A percentile compares a stretch with the other conserved stretches of the same genome.
Conservation (phyloP, 2,329 filamentous ascomycete genomes). For the Davidsoniella eucalypti region DNA sequence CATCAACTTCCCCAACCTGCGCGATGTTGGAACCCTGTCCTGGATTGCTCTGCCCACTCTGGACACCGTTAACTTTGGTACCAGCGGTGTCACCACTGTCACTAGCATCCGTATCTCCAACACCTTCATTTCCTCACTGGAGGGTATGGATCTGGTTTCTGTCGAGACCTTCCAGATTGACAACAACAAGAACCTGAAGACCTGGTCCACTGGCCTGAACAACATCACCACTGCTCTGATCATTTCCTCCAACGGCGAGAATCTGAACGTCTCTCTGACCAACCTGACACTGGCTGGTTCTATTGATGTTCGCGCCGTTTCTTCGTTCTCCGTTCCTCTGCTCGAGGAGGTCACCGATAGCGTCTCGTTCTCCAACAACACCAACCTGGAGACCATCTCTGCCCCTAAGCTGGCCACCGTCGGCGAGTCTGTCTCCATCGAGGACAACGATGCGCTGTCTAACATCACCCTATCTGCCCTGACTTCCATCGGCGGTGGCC, state of each 20-base stretch:
- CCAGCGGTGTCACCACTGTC: constrained; percentile 46
- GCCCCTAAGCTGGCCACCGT: constrained; percentile 57
- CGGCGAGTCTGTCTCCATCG: constrained; percentile 42
- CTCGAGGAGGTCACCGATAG: constrained; percentile 60
- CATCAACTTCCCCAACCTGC: constrained; percentile 50
- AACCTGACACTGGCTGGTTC: constrained; percentile 47
- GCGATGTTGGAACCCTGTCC: constrained; percentile 46
- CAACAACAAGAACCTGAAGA: constrained; percentile 72
- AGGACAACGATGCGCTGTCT: constrained; percentile 42
- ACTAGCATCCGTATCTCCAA: constrained; percentile 61
- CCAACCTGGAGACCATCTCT: constrained; percentile 39
- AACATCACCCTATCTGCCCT: constrained; percentile 66
- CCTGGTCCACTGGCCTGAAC: constrained; percentile 59
- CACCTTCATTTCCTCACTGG: constrained; percentile 63
- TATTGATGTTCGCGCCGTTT: constrained; percentile 54
- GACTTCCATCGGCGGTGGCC: constrained; percentile 54
- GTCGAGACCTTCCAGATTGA: constrained; percentile 63
- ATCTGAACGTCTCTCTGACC: constrained; percentile 56
- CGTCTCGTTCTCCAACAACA: constrained; percentile 69
- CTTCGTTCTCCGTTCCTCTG: constrained; percentile 54
- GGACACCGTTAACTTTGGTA: constrained; percentile 32
- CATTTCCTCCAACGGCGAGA: constrained; percentile 65
- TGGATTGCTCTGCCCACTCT: constrained; percentile 55
- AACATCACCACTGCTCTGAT: constrained; percentile 56
- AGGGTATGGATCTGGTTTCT: constrained; percentile 64